Conservation (phyloP, 2,329 filamentous ascomycete species). For the Rhynchosporium graminicola region DNA sequence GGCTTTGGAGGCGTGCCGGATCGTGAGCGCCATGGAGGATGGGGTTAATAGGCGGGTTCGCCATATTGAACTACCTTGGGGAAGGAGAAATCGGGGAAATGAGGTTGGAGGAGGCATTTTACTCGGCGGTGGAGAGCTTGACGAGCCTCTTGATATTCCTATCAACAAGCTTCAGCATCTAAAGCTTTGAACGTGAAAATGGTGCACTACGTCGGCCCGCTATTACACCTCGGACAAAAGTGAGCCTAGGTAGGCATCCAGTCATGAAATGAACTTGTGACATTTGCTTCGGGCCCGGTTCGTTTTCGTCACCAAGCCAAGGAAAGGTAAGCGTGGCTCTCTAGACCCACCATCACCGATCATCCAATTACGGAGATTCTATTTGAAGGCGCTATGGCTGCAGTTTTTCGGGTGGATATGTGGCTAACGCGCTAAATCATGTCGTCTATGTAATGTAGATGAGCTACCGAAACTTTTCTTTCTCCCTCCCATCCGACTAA, state of each 20-base stretch:
- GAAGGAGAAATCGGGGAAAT: slow-evolving; percentile 70
- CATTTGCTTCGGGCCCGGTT: too few species aligned
- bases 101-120: slow-evolving; percentile 45
- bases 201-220: slow-evolving; percentile 3
- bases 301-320: too few species aligned
- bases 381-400: too few species aligned
- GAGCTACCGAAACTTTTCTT: slow-evolving; percentile 21
- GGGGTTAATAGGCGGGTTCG: slow-evolving; percentile 40
- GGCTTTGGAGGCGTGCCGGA: slow-evolving; percentile 42
- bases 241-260: too few species aligned
- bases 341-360: too few species aligned
- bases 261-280: too few species aligned
- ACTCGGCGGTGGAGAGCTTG: slow-evolving; percentile 2
- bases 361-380: too few species aligned
- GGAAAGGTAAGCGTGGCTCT: too few species aligned
- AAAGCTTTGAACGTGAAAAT: not conserved
- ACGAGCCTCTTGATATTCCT: slow-evolving; percentile 4
- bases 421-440: slow-evolving; percentile 5
- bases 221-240: not conserved
- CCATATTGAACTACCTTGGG: slow-evolving; percentile 60
- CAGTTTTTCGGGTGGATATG: too few species aligned
- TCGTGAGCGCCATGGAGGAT: slow-evolving; percentile 32
- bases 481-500: slow-evolving; percentile 17
- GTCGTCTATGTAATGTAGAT: slow-evolving; percentile 11
- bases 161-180: not conserved